A percentile compares a stretch with the other conserved stretches of the same genome.
Evolutionary conservation across 768 basidiomycete species (phyloP).

Genomic region (Leccinum broughii): DNA sequence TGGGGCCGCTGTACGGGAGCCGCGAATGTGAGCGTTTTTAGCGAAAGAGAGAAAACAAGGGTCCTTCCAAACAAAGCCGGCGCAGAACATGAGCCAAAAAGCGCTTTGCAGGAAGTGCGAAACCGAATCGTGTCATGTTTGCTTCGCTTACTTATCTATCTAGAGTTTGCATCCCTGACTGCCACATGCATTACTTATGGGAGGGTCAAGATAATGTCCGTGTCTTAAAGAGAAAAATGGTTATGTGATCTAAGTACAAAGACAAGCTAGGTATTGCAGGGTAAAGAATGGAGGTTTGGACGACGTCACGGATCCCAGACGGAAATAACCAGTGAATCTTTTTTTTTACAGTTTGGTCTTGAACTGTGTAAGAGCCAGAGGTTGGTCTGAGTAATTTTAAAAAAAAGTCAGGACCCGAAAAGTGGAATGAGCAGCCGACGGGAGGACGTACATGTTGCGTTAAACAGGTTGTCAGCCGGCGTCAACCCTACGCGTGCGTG

Average conservation of each 20-base stretch:
- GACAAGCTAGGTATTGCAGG: background rate
- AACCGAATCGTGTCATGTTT: background rate
- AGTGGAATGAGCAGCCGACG: background rate
- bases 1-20: background rate
- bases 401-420: slow-evolving; percentile 1
- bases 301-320: background rate
- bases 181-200: background rate
- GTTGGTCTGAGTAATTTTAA: slow-evolving; percentile 26
- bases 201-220: background rate
- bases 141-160: background rate
- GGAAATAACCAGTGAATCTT: background rate
- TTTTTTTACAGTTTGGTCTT: slow-evolving; percentile 18
- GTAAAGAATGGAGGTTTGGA: background rate
- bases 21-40: background rate
- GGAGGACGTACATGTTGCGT: slow-evolving; percentile 33
- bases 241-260: background rate
- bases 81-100: background rate
- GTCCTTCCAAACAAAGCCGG: background rate
- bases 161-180: background rate
- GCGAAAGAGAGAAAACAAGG: background rate
- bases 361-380: slow-evolving; percentile 30
- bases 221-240: background rate
- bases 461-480: slow-evolving; percentile 32
- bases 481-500: slow-evolving; percentile 30
- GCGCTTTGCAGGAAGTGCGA: background rate